A percentile compares a stretch with the other conserved stretches of the same genome.
Conservation (phyloP, 768 basidiomycete genomes). For the Trametes coccinea region DNA sequence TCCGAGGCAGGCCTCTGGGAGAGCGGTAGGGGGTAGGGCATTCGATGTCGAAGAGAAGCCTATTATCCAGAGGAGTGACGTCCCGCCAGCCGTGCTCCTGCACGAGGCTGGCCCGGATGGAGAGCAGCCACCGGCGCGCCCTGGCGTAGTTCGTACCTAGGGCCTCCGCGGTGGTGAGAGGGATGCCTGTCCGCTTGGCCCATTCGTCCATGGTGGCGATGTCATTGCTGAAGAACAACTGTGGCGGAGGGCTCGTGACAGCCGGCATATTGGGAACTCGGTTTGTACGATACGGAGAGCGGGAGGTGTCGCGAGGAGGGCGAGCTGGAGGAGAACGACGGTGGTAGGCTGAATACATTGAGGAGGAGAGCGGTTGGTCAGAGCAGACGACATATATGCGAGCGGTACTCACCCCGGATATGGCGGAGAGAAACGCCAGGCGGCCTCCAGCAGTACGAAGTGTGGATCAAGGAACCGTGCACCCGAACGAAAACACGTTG, state of each 20-base stretch:
- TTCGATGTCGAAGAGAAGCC: slow-evolving; percentile 80
- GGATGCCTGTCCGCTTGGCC: slow-evolving; percentile 77
- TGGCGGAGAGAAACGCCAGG: slow-evolving; percentile 22
- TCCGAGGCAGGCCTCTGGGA: slow-evolving; percentile 70
- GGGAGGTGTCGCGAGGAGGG: slow-evolving; percentile 19
- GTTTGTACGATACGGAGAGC: slow-evolving; percentile 16
- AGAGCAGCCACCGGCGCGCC: slow-evolving; percentile 73
- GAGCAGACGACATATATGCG: slow-evolving; percentile 22
- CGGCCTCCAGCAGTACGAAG: slow-evolving; percentile 27
- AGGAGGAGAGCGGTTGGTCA: slow-evolving; percentile 10
- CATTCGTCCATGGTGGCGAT: slow-evolving; percentile 83
- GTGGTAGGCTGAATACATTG: slow-evolving; percentile 21
- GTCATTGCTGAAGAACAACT: slow-evolving; percentile 78
- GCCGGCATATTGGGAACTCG: slow-evolving; percentile 28
- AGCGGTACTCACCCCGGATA: slow-evolving; percentile 21
- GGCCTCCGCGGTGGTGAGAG: slow-evolving; percentile 80
- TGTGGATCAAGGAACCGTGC: slow-evolving; percentile 27
- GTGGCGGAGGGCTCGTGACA: slow-evolving; percentile 37
- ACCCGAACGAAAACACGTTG: slow-evolving; percentile 26
- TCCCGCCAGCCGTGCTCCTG: slow-evolving; percentile 73
- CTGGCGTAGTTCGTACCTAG: slow-evolving; percentile 79
- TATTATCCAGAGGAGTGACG: slow-evolving; percentile 53
- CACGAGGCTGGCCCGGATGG: slow-evolving; percentile 62
- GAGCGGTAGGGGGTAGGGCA: slow-evolving; percentile 79
- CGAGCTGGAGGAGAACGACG: slow-evolving; percentile 13